Evolutionary conservation across 2,329 filamentous ascomycete genomes (phyloP), one percentile per base, ranked within the genome.

Genomic region (Aspergillus viridinutans): DNA sequence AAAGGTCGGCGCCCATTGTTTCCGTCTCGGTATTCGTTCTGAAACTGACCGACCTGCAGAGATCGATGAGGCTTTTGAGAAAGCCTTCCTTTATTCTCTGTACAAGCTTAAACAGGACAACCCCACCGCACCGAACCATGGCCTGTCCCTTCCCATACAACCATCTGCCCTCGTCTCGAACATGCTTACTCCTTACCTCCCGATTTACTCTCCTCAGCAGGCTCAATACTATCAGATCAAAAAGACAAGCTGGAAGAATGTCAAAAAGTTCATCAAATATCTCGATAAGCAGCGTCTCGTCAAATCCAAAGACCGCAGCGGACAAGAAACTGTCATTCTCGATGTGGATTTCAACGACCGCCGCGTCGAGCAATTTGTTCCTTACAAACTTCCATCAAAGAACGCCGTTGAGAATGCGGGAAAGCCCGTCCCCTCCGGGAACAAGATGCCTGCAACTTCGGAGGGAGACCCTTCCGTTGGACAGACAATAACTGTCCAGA

Each of bases 191-290:
- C 86, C 86, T 1, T 87, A 85, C 64, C 78, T 89, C 1, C 85
- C 86, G 2, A 79, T 83, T 21, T 81, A 80, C 67, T 83, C 80
- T 10, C 74, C 83, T 4, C 76, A 80, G 21, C 79, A 85, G 65
- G 77, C 78, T 2, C 81, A 81, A 55, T 83, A 78, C 58, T 81
- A 86, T 53, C 83, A 86, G 61, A 86, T 89, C 71, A 89, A 88
- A 67, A 89, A 88, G 72, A 86, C 85, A 3, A 85, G 82, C 59
- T 88, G 84, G 83, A 89, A 89, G 73, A 88, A 83, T 59, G 81
- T 86, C 58, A 86, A 85, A 67, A 89, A 87, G 62, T 88, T 89
- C 68, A 82, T 89, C 72, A 89, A 88, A 64, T 77, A 82, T 53
- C 76, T 89, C 9, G 85, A 88, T 69, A 89, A 88, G 69, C 75